These are phyloP conservation scores for Amanita pallidorosea DNA, from an alignment of 768 basidiomycete species.

Conservation along the genomic window DNA sequence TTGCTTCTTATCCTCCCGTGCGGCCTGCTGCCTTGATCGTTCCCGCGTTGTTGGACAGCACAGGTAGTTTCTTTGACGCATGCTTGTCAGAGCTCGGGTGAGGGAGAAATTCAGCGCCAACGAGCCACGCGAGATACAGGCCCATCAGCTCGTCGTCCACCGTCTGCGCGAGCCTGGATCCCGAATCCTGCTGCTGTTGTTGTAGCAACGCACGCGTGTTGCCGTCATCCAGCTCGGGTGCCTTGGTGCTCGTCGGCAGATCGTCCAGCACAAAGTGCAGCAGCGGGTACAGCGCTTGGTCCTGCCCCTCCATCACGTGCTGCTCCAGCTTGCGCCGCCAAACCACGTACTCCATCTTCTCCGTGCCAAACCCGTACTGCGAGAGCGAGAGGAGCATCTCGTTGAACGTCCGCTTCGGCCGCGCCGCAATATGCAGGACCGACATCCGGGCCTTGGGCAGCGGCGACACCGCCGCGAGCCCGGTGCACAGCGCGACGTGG, in stretches of 20 bases:
- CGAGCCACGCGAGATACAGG: conserved; percentile 85
- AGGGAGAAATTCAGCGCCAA: conserved; percentile 74
- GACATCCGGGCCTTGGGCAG: conserved; percentile 33
- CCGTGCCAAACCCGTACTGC: conserved; percentile 71
- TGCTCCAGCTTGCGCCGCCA: conserved; percentile 92
- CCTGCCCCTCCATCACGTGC: conserved; percentile 89
- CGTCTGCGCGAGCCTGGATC: conserved; percentile 34
- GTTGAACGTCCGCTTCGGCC: conserved; percentile 86
- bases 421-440: conserved; percentile 80
- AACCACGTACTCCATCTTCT: conserved; percentile 76
- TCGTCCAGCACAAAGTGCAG: conserved; percentile 97
- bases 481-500: conserved; percentile 79
- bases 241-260: conserved; percentile 91
- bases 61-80: conserved; percentile 38
- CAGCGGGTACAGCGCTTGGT: conserved; percentile 95
- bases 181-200: conserved; percentile 21
- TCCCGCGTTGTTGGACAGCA: conserved; percentile 25
- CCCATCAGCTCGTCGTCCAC: conserved; percentile 76
- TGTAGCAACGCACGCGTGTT: conserved; percentile 63
- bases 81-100: conserved; percentile 28
- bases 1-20: conserved; percentile 45
- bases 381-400: conserved; percentile 62
- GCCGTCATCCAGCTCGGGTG: conserved; percentile 79
- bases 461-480: conserved; percentile 61
- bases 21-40: conserved; percentile 57